A percentile compares a stretch with the other conserved stretches of the same genome.
phyloP scores from a whole-genome alignment of 1,284 basidiomycete species.

The Stygiomarasmius scandens region DNA sequence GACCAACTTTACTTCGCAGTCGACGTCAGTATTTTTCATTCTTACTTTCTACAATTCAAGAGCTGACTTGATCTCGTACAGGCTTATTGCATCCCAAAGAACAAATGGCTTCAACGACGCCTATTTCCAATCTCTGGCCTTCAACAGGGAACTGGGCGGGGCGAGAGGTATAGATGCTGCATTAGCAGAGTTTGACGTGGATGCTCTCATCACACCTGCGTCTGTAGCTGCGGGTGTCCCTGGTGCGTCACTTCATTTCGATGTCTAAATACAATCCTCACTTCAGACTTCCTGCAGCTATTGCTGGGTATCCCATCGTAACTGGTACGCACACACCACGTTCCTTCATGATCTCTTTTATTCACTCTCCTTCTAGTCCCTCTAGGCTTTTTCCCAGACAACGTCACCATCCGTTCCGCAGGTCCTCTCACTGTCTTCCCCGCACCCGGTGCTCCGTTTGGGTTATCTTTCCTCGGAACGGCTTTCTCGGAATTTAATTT shows the following conservation, averaged over 20 bases:
- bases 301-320: conserved; percentile 63
- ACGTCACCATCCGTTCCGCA: conserved; percentile 41
- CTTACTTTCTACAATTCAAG: not conserved
- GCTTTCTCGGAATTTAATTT: conserved; percentile 65
- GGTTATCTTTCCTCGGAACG: conserved; percentile 64
- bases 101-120: conserved; percentile 49
- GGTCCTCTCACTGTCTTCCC: conserved; percentile 52
- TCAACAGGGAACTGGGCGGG: conserved; percentile 53
- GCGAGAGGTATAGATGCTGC: conserved; percentile 62
- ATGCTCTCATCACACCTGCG: conserved; percentile 61
- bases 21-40: conserved; percentile 32
- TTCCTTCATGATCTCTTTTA: conserved; percentile 12
- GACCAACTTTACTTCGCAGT: conserved; percentile 49
- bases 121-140: conserved; percentile 52
- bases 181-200: conserved; percentile 50
- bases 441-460: conserved; percentile 65
- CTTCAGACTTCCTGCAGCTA: conserved; percentile 40
- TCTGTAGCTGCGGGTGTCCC: conserved; percentile 49
- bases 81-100: conserved; percentile 51
- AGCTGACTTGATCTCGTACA: no score
- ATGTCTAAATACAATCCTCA: not conserved
- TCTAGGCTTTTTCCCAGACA: conserved; percentile 61
- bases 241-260: conserved; percentile 29
- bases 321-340: no score
- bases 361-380: conserved; percentile 46